phyloP scores from a whole-genome alignment of 495 filamentous ascomycete species.

The Penicillium pancosmium region DNA sequence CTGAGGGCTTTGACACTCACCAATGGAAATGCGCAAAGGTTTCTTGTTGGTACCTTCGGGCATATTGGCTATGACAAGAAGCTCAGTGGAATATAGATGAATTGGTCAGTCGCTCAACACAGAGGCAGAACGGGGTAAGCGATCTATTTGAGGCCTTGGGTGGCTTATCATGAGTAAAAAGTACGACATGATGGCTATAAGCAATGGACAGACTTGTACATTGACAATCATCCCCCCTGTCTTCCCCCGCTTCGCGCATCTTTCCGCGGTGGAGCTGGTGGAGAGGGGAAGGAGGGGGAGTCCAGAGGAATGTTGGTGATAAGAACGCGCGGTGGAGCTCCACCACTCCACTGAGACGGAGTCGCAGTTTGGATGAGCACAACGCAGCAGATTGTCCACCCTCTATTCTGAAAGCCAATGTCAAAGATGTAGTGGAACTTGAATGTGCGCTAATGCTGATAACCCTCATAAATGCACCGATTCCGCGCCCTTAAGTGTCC shows the following conservation, averaged over 20 bases:
- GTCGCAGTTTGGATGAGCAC: neutral
- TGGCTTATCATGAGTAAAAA: slow-evolving; percentile 2
- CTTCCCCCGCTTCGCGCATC: slow-evolving; percentile 8
- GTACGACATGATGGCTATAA: neutral
- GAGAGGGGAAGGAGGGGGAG: neutral
- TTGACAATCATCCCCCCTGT: neutral
- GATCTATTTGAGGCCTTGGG: slow-evolving; percentile 4
- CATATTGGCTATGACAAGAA: slow-evolving; percentile 9
- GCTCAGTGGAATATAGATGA: neutral
- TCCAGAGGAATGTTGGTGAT: neutral
- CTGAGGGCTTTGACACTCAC: slow-evolving; percentile 1
- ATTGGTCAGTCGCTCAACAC: neutral
- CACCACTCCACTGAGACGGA: slow-evolving; percentile 1
- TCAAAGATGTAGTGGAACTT: neutral
- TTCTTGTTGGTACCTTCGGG: slow-evolving; percentile 12
- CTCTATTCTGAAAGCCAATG: neutral
- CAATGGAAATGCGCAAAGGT: slow-evolving; percentile 13
- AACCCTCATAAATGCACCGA: slow-evolving; percentile 11
- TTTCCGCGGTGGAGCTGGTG: slow-evolving; percentile 10
- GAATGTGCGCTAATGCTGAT: neutral
- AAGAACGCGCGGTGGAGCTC: slow-evolving; percentile 10
- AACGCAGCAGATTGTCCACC: slow-evolving; percentile 3
- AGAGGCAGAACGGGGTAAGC: slow-evolving; percentile 1
- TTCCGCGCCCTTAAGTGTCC: neutral
- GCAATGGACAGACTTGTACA: neutral